Conservation (phyloP, 106 monocot genomes). For the Dioscorea dumetorum region DNA sequence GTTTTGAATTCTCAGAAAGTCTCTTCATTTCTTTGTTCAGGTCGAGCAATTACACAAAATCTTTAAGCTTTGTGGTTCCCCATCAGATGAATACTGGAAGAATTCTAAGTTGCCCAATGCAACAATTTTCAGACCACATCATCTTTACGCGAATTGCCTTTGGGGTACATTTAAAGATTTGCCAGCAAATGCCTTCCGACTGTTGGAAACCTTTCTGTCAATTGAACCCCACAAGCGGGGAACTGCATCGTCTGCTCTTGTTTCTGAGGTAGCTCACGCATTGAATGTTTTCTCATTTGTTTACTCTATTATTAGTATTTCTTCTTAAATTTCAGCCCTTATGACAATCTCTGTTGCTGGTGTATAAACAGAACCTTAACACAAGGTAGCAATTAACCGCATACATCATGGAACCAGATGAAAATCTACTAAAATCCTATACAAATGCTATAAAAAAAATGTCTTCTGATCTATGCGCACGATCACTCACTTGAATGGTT, state of each 20-base stretch:
- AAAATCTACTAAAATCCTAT: too few relatives aligned
- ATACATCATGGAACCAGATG: too few relatives aligned
- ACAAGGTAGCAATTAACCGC: too few relatives aligned
- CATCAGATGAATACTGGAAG: slow-evolving; percentile 70
- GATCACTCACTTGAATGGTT: too few relatives aligned
- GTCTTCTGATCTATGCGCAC: too few relatives aligned
- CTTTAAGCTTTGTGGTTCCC: slow-evolving; percentile 80
- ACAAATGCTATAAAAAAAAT: too few relatives aligned
- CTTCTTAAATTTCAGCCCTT: too few relatives aligned
- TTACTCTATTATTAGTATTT: too few relatives aligned
- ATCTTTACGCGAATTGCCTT: slow-evolving; percentile 48
- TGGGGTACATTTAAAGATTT: slow-evolving; percentile 35
- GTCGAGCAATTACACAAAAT: slow-evolving; percentile 80
- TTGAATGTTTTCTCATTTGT: background rate
- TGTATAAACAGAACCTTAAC: background rate
- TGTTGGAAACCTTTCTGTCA: slow-evolving; percentile 52
- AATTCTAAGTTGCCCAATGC: slow-evolving; percentile 70
- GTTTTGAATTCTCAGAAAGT: too few relatives aligned
- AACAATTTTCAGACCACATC: slow-evolving; percentile 68
- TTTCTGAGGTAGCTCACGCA: slow-evolving; percentile 37
- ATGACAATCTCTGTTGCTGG: background rate
- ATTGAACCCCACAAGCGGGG: slow-evolving; percentile 63
- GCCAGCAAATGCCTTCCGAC: slow-evolving; percentile 28
- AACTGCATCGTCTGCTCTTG: slow-evolving; percentile 47
- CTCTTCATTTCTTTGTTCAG: slow-evolving; percentile 15